These are phyloP conservation scores for Tilletia walkeri DNA, from an alignment of 1,284 basidiomycete species.

Conservation along the genomic window DNA sequence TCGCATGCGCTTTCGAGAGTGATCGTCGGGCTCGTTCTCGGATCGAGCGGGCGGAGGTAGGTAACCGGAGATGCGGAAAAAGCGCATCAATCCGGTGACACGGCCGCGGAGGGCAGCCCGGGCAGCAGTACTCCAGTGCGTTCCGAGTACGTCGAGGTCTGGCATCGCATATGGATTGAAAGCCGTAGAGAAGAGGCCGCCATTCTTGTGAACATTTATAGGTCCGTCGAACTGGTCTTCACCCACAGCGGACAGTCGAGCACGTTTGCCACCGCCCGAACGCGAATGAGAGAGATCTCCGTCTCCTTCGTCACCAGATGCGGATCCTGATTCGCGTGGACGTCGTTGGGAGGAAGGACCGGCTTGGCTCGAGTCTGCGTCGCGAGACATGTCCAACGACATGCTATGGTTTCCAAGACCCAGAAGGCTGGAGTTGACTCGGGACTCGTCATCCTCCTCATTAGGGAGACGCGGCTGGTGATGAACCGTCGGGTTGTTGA, in stretches of 20 bases:
- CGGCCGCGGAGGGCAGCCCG: constrained; percentile 1
- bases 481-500: too few relatives aligned
- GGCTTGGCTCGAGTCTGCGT: too few relatives aligned
- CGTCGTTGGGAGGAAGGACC: too few relatives aligned
- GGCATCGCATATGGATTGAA: constrained; percentile 6
- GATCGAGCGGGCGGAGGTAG: not conserved
- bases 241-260: not conserved
- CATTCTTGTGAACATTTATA: not conserved
- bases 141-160: not conserved
- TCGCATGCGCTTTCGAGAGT: not conserved
- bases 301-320: too few relatives aligned
- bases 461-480: too few relatives aligned
- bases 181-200: not conserved
- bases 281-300: not conserved
- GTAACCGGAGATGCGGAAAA: constrained; percentile 6
- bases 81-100: constrained; percentile 7
- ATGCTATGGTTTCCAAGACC: too few relatives aligned
- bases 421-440: too few relatives aligned
- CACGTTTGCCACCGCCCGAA: not conserved
- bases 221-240: constrained; percentile 8
- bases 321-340: too few relatives aligned
- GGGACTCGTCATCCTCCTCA: too few relatives aligned
- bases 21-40: not conserved
- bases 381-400: too few relatives aligned
- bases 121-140: constrained; percentile 4